Conservation (phyloP, 2,329 filamentous ascomycete species). For the Westerdykella ornata region DNA sequence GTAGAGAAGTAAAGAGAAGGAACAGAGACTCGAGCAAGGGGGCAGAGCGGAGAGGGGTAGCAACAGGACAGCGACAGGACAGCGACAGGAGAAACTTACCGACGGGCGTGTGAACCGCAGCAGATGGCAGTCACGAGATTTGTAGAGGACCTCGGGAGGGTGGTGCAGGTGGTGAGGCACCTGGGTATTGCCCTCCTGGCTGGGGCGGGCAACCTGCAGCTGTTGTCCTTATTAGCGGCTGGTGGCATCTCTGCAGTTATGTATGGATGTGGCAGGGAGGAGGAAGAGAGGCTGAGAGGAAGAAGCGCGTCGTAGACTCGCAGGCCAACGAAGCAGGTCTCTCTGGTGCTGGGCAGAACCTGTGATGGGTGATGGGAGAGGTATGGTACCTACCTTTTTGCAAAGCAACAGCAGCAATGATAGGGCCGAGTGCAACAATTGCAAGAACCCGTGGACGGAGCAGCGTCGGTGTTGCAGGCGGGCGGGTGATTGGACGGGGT, state of each 20-base stretch:
- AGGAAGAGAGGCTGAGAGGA: not conserved
- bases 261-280: conserved; percentile 5
- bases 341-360: too few relatives aligned
- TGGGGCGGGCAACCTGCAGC: not conserved
- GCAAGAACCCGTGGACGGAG: not conserved
- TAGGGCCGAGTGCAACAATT: not conserved
- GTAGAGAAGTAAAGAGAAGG: too few relatives aligned
- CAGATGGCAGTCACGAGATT: conserved; percentile 29
- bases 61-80: not conserved
- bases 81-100: not conserved
- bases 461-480: not conserved
- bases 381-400: too few relatives aligned
- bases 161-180: conserved; percentile 13
- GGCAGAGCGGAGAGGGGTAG: not conserved
- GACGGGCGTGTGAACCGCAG: conserved; percentile 17
- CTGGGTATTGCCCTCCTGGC: too few relatives aligned
- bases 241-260: too few relatives aligned
- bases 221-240: conserved; percentile 8
- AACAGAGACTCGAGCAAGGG: not conserved
- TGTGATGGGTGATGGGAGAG: too few relatives aligned
- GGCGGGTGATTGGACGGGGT: conserved; percentile 19
- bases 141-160: conserved; percentile 24
- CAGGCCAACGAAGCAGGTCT: too few relatives aligned
- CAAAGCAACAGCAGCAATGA: too few relatives aligned
- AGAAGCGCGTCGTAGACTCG: too few relatives aligned